phyloP scores from a whole-genome alignment of 2,329 filamentous ascomycete species.

The Xylaria arbuscula region DNA sequence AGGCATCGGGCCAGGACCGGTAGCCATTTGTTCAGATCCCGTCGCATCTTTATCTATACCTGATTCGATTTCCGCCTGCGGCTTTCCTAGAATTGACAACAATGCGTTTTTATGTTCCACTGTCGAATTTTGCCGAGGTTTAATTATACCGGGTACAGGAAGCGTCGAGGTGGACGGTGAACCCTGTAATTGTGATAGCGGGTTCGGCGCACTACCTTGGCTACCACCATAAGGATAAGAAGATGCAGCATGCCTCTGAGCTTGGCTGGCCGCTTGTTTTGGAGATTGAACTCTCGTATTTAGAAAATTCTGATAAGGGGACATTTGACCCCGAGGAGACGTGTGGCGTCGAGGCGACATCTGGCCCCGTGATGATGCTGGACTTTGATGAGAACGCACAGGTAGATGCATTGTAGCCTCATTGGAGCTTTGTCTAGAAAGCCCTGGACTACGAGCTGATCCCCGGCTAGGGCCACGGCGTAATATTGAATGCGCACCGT shows the following conservation, averaged over 20 bases:
- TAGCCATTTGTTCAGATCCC: constrained; percentile 40
- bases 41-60: constrained; percentile 49
- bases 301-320: constrained; percentile 40
- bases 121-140: constrained; percentile 52
- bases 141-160: constrained; percentile 45
- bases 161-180: constrained; percentile 47
- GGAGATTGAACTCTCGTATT: constrained; percentile 39
- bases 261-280: constrained; percentile 37
- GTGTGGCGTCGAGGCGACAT: constrained; percentile 38
- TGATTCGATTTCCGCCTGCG: constrained; percentile 47
- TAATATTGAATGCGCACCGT: constrained; percentile 54
- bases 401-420: constrained; percentile 36
- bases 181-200: constrained; percentile 44
- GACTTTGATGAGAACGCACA: constrained; percentile 40
- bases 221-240: constrained; percentile 43
- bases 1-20: constrained; percentile 39
- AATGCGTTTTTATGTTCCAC: constrained; percentile 59
- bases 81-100: constrained; percentile 72
- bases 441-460: constrained; percentile 40
- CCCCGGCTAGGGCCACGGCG: constrained; percentile 47
- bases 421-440: constrained; percentile 34
- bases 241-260: constrained; percentile 33
- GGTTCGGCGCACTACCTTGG: constrained; percentile 42
- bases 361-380: constrained; percentile 36
- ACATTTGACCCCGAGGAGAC: constrained; percentile 34